A percentile compares a stretch with the other conserved stretches of the same genome.
Evolutionary conservation across 2,329 filamentous ascomycete species (phyloP).

Genomic region (Aspergillus pseudonomiae): DNA sequence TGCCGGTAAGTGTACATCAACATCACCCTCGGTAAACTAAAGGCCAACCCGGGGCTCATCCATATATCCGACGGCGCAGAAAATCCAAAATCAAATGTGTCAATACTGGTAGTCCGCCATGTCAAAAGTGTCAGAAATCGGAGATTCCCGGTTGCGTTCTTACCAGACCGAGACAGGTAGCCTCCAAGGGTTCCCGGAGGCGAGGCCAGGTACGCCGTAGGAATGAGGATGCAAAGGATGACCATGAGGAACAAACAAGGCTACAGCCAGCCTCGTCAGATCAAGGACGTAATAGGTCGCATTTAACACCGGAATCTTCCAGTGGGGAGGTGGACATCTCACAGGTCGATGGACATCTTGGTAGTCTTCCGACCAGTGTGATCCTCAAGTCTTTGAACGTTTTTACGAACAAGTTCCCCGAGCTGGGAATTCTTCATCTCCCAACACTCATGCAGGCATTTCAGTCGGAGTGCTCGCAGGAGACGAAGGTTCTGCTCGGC

Average conservation of each 20-base stretch:
- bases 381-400: conserved; percentile 7
- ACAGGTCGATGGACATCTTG: not conserved
- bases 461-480: not conserved
- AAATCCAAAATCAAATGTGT: conserved; percentile 9
- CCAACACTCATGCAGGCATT: not conserved
- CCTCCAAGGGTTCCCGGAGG: not conserved
- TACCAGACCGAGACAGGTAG: not conserved
- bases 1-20: not conserved
- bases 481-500: not conserved
- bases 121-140: conserved; percentile 1
- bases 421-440: conserved; percentile 3
- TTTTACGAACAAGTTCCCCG: conserved; percentile 8
- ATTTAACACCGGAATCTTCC: no score
- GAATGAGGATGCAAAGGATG: not conserved
- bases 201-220: not conserved
- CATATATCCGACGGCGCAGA: not conserved
- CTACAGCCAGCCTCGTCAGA: not conserved
- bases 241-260: not conserved
- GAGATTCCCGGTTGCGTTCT: not conserved
- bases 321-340: not conserved
- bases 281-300: no score
- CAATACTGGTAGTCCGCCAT: not conserved
- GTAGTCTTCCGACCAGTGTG: not conserved
- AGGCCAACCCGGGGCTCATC: not conserved
- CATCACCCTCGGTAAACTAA: not conserved